Evolutionary conservation across 2,329 filamentous ascomycete genomes (phyloP), one percentile per base, ranked within the genome.

Genomic region (Ophiostoma sp.): DNA sequence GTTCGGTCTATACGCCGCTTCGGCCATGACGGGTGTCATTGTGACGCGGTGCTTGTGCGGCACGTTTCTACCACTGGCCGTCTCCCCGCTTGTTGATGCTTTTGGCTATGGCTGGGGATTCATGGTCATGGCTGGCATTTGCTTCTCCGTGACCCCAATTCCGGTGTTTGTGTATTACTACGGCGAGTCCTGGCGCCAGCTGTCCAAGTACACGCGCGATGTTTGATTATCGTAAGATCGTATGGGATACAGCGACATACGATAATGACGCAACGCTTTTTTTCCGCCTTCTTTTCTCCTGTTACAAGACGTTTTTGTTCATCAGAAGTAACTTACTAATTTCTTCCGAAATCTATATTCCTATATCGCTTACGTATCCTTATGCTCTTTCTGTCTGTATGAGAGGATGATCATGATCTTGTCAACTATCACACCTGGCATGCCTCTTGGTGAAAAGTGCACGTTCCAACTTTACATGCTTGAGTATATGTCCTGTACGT

Each of bases 11-110:
- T 86, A 84, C 72, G 81, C 84, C 1, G 85, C 85, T 0, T 85
- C 83, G 11, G 84, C 84, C 1, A 79, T 86, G 77, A 86, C 84
- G 0, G 83, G 82, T 0, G 73, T 86, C 5, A 84, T 87, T 68
- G 82, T 87, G 1, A 79, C 79, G 1, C 77, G 84, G 49, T 86
- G 84, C 69, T 75, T 88, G 0, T 80, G 82, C 75, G 82, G 84
- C 3, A 86, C 85, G 0, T 83, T 88, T 58, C 71, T 88, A 42
- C 86, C 86, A 0, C 76, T 88, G 62, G 75, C 79, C 0, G 79
- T 81, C 1, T 80, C 76, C 1, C 83, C 84, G 0, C 72, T 87
- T 60, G 78, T 82, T 0, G 78, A 79, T 7, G 69, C 68, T 0
- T 77, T 85, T 14, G 85, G 84, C 2, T 84, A 82, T 67, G 85